phyloP scores from a whole-genome alignment of 1,284 basidiomycete genomes.

The Pseudozyma flocculosa region DNA sequence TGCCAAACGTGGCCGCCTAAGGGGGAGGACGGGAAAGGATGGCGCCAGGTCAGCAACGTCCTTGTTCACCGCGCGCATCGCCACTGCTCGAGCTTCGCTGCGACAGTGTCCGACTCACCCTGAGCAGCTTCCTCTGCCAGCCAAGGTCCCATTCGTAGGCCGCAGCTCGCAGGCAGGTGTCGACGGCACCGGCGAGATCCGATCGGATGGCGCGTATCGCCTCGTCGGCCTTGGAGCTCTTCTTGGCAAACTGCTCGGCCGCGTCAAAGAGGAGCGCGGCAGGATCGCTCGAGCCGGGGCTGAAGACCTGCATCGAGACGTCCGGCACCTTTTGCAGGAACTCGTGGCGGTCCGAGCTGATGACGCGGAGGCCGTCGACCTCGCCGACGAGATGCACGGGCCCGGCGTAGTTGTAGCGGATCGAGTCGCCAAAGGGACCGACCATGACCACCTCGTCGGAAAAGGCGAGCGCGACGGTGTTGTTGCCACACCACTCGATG shows the following conservation, averaged over 20 bases:
- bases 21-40: neutral
- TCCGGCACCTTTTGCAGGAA: constrained; percentile 78
- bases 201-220: constrained; percentile 82
- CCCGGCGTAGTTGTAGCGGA: constrained; percentile 81
- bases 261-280: constrained; percentile 90
- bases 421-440: constrained; percentile 84
- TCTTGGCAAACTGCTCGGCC: constrained; percentile 78
- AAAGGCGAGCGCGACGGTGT: constrained; percentile 87
- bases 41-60: neutral
- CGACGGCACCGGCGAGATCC: constrained; percentile 75
- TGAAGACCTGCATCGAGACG: constrained; percentile 63
- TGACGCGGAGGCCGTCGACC: constrained; percentile 79
- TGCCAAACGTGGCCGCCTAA: constrained; percentile 84
- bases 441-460: constrained; percentile 76
- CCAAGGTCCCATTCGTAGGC: constrained; percentile 84
- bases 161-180: constrained; percentile 90
- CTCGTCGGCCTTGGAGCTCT: constrained; percentile 88
- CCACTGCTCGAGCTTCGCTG: too few relatives aligned
- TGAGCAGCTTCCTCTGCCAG: constrained; percentile 84
- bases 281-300: constrained; percentile 86
- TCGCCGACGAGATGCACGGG: constrained; percentile 78
- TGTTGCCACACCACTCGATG: constrained; percentile 92
- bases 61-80: neutral
- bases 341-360: constrained; percentile 78
- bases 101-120: constrained; percentile 40